A percentile compares a stretch with the other conserved stretches of the same genome.
Evolutionary conservation across 2,329 filamentous ascomycete genomes (phyloP).

Genomic region (Diplodia intermedia): DNA sequence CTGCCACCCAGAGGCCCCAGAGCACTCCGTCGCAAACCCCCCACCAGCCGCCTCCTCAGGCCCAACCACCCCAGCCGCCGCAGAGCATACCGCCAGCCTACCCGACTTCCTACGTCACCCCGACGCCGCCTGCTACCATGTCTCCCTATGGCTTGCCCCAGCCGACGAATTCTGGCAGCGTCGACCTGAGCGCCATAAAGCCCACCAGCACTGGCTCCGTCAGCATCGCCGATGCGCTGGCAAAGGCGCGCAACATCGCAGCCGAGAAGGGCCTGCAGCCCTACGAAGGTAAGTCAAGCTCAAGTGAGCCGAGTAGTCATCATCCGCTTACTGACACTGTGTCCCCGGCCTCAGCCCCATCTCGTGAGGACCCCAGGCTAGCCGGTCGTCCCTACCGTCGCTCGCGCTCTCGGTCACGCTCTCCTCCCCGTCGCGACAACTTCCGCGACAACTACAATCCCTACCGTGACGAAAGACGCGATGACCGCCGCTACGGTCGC

Average conservation of each 20-base stretch:
- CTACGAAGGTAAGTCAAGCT: constrained; percentile 53
- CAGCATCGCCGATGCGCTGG: constrained; percentile 82
- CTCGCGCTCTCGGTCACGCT: constrained; percentile 71
- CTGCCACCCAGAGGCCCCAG: constrained; percentile 59
- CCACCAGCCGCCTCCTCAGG: constrained; percentile 49
- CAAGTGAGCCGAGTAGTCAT: constrained; percentile 52
- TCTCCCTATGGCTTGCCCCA: constrained; percentile 64
- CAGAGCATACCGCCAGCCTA: constrained; percentile 51
- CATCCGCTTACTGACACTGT: constrained; percentile 28
- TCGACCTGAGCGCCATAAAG: constrained; percentile 81
- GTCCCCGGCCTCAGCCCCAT: constrained; percentile 42
- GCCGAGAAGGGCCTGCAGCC: constrained; percentile 72
- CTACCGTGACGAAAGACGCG: constrained; percentile 84
- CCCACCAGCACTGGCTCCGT: constrained; percentile 81
- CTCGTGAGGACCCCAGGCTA: constrained; percentile 56
- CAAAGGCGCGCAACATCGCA: constrained; percentile 82
- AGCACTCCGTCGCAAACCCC: constrained; percentile 57
- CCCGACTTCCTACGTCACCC: constrained; percentile 49
- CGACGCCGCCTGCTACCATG: constrained; percentile 50
- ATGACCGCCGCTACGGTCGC: constrained; percentile 69
- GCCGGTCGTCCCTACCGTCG: constrained; percentile 65
- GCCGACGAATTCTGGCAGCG: constrained; percentile 74
- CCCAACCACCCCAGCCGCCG: constrained; percentile 53
- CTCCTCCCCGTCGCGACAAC: constrained; percentile 67
- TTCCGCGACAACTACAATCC: constrained; percentile 80